Base-by-base conservation (phyloP, 208 protist genomes). In the Phytomonas sp. region DNA sequence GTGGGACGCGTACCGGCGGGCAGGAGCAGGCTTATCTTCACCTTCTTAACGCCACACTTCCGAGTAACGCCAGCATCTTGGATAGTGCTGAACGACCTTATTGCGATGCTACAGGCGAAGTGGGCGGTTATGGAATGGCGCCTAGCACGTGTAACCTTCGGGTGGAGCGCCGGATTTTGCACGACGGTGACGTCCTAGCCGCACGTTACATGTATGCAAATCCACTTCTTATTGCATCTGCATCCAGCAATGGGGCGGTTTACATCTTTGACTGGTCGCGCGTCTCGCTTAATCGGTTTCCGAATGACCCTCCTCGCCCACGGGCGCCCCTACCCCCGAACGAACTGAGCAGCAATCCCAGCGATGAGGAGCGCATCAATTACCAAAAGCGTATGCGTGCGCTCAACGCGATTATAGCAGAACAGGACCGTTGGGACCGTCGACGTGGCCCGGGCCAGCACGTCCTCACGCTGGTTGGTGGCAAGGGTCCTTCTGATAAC, bases 231-330 rank as follows among this genome's bases (percentile, higher is more conserved):
- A 61, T 95, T 53, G 89, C 77, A 51, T 90, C 89, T 31, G 72
- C 77, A 31, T 95, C 89, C 4, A 92, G 77, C 70, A 81, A 97
- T 70, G 88, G 83, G 15, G 82, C 84, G 76, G 70, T 81, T 17
- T 97, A 97, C 74, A 77, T 97, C 26, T 94, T 97, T 75, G 92
- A 97, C 77, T 94, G 90, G 88, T 94, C 89, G 59, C 78, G 83
- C 0, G 86, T 97, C 46, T 84, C 90, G 31, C 78, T 95, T 11
- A 89, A 90, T 61, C 80, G 83, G 66, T 94, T 89, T 71, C 92
- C 92, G 0, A 97, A 97, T 73, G 87, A 97, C 74, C 92, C 92
- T 6, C 78, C 84, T 17, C 86, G 92, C 1, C 92, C 92, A 0
- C 84, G 87, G 17, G 89, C 87, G 3, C 89, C 89, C n/a, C 81